Evolutionary conservation across 148 eudicot genomes (phyloP).

Genomic region (Pouteria glomerata): DNA sequence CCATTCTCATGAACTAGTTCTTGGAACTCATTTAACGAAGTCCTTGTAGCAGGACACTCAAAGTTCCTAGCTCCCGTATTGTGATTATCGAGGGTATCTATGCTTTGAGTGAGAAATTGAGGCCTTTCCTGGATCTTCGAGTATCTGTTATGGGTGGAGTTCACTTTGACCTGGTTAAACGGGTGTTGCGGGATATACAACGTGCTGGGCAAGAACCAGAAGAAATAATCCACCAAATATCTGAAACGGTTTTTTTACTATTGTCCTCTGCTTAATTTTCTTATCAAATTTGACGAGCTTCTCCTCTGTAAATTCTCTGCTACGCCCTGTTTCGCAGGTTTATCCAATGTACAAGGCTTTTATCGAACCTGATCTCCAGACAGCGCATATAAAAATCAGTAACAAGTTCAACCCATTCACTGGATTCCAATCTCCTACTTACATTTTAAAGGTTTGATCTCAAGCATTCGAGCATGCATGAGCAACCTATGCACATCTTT

Average conservation of each 20-base stretch:
- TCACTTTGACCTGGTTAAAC: constrained; percentile 93
- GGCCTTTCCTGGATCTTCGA: constrained; percentile 84
- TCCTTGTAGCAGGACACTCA: constrained; percentile 62
- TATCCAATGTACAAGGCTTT: constrained; percentile 99
- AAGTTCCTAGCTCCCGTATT: constrained; percentile 85
- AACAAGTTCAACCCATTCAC: constrained; percentile 96
- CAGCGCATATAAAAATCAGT: constrained; percentile 80
- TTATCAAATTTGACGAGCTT: constrained; percentile 1
- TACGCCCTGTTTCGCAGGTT: constrained; percentile 45
- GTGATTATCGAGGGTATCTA: constrained; percentile 94
- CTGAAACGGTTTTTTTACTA: constrained; percentile 68
- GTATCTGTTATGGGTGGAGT: constrained; percentile 96
- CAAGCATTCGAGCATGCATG: no score
- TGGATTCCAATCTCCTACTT: constrained; percentile 89
- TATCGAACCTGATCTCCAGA: constrained; percentile 94
- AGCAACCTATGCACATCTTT: no score
- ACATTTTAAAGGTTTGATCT: constrained; percentile 64
- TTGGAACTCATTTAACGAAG: constrained; percentile 11
- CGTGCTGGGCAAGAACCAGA: constrained; percentile 97
- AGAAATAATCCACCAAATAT: constrained; percentile 94
- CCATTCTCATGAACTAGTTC: neutral
- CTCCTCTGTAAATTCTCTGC: constrained; percentile 17
- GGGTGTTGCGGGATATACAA: constrained; percentile 89
- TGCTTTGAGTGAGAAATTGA: constrained; percentile 85
- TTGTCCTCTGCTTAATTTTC: constrained; percentile 13